phyloP scores from a whole-genome alignment of 2,329 filamentous ascomycete genomes.

The Ceratocystis papillata region DNA sequence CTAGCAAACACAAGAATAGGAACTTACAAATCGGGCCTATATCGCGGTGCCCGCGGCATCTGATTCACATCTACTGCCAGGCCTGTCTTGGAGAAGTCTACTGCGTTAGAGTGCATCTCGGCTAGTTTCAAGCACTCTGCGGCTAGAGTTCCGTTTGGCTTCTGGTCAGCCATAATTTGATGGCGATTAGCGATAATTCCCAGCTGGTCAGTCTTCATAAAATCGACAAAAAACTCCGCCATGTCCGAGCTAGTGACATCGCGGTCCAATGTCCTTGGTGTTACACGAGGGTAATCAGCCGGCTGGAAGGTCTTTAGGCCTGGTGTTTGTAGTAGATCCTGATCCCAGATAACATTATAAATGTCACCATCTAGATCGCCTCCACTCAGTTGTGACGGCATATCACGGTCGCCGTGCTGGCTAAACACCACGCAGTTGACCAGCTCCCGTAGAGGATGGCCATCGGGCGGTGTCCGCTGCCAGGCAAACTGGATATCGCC shows the following conservation, averaged over 20 bases:
- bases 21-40: constrained; percentile 47
- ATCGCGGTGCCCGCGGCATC: constrained; percentile 35
- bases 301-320: constrained; percentile 33
- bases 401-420: constrained; percentile 55
- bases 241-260: constrained; percentile 55
- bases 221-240: constrained; percentile 67
- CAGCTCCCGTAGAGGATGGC: constrained; percentile 51
- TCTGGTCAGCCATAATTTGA: constrained; percentile 52
- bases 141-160: constrained; percentile 41
- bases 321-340: constrained; percentile 35
- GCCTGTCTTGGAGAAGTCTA: constrained; percentile 69
- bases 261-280: constrained; percentile 49
- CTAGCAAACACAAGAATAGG: not conserved
- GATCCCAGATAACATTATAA: constrained; percentile 70
- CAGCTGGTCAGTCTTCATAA: constrained; percentile 57
- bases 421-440: constrained; percentile 73
- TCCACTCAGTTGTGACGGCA: constrained; percentile 68
- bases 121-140: constrained; percentile 46
- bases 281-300: constrained; percentile 57
- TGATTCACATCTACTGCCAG: constrained; percentile 42
- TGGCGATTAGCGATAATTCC: constrained; percentile 56
- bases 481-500: constrained; percentile 62
- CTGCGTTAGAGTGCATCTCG: constrained; percentile 56
- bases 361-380: constrained; percentile 78
- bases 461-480: constrained; percentile 49